Percentiles rank a stretch among this genome's conserved stretches.
These are phyloP conservation scores for Protea cynaroides DNA, from an alignment of 164 flowering plant species.

Conservation along the genomic window DNA sequence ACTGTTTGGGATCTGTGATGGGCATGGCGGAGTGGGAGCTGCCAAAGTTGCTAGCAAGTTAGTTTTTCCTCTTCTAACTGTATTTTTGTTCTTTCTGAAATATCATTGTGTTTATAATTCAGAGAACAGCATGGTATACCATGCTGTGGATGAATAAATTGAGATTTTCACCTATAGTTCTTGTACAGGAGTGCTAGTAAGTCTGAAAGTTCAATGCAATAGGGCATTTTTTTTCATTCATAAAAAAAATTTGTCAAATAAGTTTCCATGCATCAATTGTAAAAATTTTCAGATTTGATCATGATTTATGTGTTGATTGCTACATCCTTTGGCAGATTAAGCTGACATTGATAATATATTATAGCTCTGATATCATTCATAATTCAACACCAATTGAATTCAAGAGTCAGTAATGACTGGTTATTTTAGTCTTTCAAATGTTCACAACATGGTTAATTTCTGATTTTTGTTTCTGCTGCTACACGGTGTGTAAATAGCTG, in stretches of 20 bases:
- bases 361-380: too few species aligned
- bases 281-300: too few species aligned
- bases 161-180: background rate
- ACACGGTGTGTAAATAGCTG: background rate
- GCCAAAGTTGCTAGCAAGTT: slow-evolving; percentile 86
- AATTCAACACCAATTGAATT: too few species aligned
- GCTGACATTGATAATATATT: too few species aligned
- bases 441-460: background rate
- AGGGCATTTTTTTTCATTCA: too few species aligned
- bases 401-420: too few species aligned
- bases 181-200: background rate
- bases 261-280: too few species aligned
- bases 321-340: too few species aligned
- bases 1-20: slow-evolving; percentile 91
- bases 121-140: background rate
- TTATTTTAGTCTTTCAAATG: background rate
- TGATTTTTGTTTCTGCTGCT: too few species aligned
- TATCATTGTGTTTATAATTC: background rate
- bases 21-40: slow-evolving; percentile 94
- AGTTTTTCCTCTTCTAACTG: slow-evolving; percentile 21
- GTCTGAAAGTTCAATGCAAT: background rate
- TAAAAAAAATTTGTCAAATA: too few species aligned
- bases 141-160: slow-evolving; percentile 1
- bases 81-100: background rate
- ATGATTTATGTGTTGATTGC: too few species aligned